phyloP scores from a whole-genome alignment of 208 protist genomes.

The Polymyxa betae region DNA sequence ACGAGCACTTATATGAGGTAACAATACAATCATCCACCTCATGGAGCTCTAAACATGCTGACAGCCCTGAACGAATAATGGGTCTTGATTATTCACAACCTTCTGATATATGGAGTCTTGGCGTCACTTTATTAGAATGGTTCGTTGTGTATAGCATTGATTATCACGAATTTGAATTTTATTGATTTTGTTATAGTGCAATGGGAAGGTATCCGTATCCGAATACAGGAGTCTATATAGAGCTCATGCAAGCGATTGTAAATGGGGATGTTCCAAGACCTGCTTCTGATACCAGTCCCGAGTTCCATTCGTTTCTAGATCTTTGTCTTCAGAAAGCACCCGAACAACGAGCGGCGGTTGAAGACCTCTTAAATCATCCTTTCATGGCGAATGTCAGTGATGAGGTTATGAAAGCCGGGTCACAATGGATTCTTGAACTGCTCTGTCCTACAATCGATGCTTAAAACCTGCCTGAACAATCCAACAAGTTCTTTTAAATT shows the following conservation, averaged over 20 bases:
- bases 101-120: background rate
- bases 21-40: background rate
- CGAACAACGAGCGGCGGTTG: background rate
- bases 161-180: no score
- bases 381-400: background rate
- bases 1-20: background rate
- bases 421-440: background rate
- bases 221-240: background rate
- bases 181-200: no score
- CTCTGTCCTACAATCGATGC: no score
- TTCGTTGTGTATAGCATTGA: no score
- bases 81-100: background rate
- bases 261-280: background rate
- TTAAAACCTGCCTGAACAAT: no score
- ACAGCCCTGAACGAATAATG: constrained; percentile 10
- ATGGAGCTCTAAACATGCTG: background rate
- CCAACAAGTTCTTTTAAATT: no score
- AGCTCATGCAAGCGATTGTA: background rate
- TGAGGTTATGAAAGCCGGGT: background rate
- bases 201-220: background rate
- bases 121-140: background rate
- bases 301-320: background rate
- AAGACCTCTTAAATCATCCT: background rate
- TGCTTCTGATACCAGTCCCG: background rate
- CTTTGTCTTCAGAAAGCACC: background rate